phyloP scores from a whole-genome alignment of 2,329 filamentous ascomycete species.

The Verticillium isaacii region DNA sequence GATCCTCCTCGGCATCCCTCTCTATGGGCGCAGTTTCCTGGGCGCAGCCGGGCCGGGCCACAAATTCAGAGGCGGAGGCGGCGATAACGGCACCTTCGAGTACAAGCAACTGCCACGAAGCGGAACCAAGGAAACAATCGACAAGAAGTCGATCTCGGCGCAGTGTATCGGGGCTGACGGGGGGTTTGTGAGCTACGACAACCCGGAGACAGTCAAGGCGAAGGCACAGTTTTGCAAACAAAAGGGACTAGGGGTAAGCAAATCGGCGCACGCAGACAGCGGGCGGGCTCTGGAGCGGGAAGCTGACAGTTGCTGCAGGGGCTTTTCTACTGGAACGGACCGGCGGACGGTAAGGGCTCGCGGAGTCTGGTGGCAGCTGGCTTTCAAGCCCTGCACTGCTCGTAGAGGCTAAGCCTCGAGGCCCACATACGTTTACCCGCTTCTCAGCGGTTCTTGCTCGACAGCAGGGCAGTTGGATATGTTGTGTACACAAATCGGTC shows the following conservation, averaged over 20 bases:
- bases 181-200: conserved; percentile 78
- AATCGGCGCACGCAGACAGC: not conserved
- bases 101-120: conserved; percentile 64
- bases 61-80: conserved; percentile 47
- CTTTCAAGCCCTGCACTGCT: conserved; percentile 52
- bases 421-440: not conserved
- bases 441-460: not conserved
- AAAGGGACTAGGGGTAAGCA: conserved; percentile 59
- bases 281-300: not conserved
- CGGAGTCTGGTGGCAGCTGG: conserved; percentile 55
- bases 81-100: conserved; percentile 68
- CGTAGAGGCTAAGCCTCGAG: conserved; percentile 15
- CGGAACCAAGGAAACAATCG: conserved; percentile 60
- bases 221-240: conserved; percentile 72
- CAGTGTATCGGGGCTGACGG: conserved; percentile 69
- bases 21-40: conserved; percentile 71
- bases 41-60: conserved; percentile 62
- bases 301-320: conserved; percentile 42
- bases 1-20: conserved; percentile 70
- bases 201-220: conserved; percentile 66
- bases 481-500: not conserved
- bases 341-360: conserved; percentile 58
- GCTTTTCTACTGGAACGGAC: conserved; percentile 79
- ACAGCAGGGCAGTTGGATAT: not conserved
- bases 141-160: conserved; percentile 63